phyloP scores from a whole-genome alignment of 257 asterid genomes.

The Echites panduratus region DNA sequence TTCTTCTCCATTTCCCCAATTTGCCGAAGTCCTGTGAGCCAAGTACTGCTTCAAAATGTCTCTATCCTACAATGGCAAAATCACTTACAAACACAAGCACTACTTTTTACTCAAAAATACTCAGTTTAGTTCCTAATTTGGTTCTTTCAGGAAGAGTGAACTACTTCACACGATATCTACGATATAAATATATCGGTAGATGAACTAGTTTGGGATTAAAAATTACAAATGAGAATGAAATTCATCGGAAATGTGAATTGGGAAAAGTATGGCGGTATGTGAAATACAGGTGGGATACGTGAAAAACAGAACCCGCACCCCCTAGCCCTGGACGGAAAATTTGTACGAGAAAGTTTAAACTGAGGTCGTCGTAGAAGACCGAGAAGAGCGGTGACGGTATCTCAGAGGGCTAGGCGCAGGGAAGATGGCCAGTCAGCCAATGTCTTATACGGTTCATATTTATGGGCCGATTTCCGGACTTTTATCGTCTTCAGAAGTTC shows the following conservation, averaged over 20 bases:
- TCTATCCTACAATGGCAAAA: too few species aligned
- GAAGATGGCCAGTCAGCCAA: not conserved
- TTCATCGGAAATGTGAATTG: not conserved
- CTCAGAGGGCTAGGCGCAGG: not conserved
- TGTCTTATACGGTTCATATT: not conserved
- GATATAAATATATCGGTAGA: too few species aligned
- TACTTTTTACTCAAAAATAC: not conserved
- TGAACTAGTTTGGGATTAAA: not conserved
- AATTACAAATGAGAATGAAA: not conserved
- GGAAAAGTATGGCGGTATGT: not conserved
- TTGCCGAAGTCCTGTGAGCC: not conserved
- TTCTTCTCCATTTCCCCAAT: constrained; percentile 29
- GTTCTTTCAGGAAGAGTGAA: not conserved
- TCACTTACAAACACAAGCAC: not conserved
- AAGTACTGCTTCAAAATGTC: not conserved
- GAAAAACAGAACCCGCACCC: not conserved
- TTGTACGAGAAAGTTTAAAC: not conserved
- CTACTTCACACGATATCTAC: constrained; percentile 3
- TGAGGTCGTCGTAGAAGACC: constrained; percentile 1
- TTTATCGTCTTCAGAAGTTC: not conserved
- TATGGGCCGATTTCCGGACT: constrained; percentile 1
- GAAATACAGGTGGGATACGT: not conserved
- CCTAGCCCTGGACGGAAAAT: constrained; percentile 4
- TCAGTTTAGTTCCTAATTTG: not conserved
- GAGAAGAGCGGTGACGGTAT: not conserved